Percentiles rank a stretch among this genome's conserved stretches.
Evolutionary conservation across 1,284 basidiomycete genomes (phyloP).

Genomic region (Moniliophthora roreri): DNA sequence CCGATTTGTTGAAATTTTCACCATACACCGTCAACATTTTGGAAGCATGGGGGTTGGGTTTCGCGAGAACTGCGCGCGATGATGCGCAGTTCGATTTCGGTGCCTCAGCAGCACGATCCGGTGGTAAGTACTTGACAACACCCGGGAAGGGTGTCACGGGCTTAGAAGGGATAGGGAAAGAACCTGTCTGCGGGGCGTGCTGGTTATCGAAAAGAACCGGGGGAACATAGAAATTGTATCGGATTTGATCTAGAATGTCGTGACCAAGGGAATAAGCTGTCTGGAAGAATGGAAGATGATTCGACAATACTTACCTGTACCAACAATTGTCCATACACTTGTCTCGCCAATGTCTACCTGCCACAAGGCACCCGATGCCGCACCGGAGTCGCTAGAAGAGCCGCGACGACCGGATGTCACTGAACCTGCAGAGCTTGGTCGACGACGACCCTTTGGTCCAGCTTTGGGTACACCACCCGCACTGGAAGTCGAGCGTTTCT

Average conservation of each 20-base stretch:
- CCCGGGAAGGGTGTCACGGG: constrained; percentile 86
- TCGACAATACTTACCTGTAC: constrained; percentile 60
- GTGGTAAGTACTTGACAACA: constrained; percentile 83
- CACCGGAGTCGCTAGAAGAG: constrained; percentile 60
- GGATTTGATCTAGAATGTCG: constrained; percentile 66
- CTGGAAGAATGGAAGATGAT: constrained; percentile 4
- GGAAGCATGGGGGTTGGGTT: constrained; percentile 68
- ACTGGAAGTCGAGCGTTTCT: constrained; percentile 76
- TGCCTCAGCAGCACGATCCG: constrained; percentile 75
- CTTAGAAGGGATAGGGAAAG: constrained; percentile 76
- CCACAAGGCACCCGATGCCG: constrained; percentile 80
- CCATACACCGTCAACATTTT: constrained; percentile 88
- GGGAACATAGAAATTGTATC: constrained; percentile 93
- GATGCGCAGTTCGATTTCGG: constrained; percentile 65
- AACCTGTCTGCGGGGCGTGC: constrained; percentile 59
- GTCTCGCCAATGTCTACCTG: constrained; percentile 87
- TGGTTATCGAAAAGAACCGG: constrained; percentile 78
- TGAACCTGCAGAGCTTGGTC: constrained; percentile 74
- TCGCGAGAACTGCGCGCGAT: constrained; percentile 65
- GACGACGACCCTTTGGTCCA: constrained; percentile 60
- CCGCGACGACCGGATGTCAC: constrained; percentile 64
- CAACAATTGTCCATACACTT: constrained; percentile 92
- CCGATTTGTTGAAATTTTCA: constrained; percentile 83
- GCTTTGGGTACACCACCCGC: constrained; percentile 64
- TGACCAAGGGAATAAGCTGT: constrained; percentile 14